Conservation (phyloP, 768 basidiomycete species). For the Heimioporus sp. region DNA sequence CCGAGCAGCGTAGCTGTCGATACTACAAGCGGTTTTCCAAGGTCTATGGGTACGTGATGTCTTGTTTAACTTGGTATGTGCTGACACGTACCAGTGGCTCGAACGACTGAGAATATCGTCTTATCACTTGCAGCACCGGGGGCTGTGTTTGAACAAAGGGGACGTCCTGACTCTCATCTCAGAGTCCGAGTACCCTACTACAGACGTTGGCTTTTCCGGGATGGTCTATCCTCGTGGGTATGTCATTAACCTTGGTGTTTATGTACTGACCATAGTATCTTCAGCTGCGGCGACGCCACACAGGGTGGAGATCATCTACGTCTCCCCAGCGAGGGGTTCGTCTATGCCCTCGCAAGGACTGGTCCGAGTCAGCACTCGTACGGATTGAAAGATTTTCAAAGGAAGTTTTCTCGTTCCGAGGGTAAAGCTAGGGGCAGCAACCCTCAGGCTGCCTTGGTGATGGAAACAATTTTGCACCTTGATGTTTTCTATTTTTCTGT, state of each 20-base stretch:
- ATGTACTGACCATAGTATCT: slow-evolving; percentile 1
- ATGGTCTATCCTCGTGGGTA: slow-evolving; percentile 2
- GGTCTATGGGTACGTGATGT: slow-evolving; percentile 8
- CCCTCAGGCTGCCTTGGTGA: no score
- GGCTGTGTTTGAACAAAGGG: not conserved
- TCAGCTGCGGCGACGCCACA: not conserved
- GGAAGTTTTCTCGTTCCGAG: no score
- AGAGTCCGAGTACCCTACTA: not conserved
- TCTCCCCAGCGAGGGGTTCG: not conserved
- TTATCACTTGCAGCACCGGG: not conserved
- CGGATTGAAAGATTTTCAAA: no score
- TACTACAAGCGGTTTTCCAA: not conserved
- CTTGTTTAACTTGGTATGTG: not conserved
- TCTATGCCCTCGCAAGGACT: no score
- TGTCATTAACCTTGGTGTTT: not conserved
- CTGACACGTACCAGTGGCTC: not conserved
- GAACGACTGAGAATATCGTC: not conserved
- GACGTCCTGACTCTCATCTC: not conserved
- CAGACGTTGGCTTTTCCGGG: slow-evolving; percentile 3
- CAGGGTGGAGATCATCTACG: slow-evolving; percentile 8
- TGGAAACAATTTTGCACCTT: no score
- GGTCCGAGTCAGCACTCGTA: no score
- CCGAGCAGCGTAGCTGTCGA: no score
- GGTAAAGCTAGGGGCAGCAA: no score
- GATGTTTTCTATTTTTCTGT: no score